These are phyloP conservation scores for Eimeria tenella DNA, from an alignment of 169 alveolate genomes.

Conservation along the genomic window DNA sequence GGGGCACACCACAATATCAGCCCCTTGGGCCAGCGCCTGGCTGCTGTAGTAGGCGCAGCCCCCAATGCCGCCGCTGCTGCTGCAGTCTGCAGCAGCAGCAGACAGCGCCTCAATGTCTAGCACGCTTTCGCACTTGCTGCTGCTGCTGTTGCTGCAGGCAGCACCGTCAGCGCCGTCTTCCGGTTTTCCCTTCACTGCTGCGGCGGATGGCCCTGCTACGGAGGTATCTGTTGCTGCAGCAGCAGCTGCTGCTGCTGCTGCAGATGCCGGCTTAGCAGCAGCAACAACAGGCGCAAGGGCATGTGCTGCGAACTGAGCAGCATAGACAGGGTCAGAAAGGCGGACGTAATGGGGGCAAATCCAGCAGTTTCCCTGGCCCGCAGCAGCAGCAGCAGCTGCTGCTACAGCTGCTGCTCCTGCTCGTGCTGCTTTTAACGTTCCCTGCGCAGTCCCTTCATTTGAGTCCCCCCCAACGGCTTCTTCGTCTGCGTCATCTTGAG, in stretches of 20 bases:
- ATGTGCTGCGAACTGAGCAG: slow-evolving; percentile 2
- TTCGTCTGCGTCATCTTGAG: background rate
- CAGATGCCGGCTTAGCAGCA: background rate
- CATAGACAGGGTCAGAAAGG: slow-evolving; percentile 6
- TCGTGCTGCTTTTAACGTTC: background rate
- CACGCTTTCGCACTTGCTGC: slow-evolving; percentile 32
- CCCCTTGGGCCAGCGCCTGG: slow-evolving; percentile 21
- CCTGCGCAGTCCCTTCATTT: background rate
- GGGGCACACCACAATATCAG: slow-evolving; percentile 44
- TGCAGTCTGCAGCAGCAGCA: background rate
- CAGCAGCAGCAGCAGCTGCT: background rate
- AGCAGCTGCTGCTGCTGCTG: slow-evolving; percentile 22
- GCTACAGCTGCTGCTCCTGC: background rate
- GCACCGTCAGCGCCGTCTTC: background rate
- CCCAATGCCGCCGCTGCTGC: slow-evolving; percentile 26
- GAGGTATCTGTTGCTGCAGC: background rate
- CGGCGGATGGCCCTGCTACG: background rate
- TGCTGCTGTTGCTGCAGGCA: slow-evolving; percentile 21
- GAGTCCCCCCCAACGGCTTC: background rate
- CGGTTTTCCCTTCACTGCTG: background rate
- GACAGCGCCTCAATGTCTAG: slow-evolving; percentile 10
- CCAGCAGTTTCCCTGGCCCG: background rate
- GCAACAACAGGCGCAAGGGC: slow-evolving; percentile 5
- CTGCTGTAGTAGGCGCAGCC: slow-evolving; percentile 42
- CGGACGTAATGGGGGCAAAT: slow-evolving; percentile 21